Evolutionary conservation across 768 basidiomycete genomes (phyloP).

Genomic region (Kwoniella sp.): DNA sequence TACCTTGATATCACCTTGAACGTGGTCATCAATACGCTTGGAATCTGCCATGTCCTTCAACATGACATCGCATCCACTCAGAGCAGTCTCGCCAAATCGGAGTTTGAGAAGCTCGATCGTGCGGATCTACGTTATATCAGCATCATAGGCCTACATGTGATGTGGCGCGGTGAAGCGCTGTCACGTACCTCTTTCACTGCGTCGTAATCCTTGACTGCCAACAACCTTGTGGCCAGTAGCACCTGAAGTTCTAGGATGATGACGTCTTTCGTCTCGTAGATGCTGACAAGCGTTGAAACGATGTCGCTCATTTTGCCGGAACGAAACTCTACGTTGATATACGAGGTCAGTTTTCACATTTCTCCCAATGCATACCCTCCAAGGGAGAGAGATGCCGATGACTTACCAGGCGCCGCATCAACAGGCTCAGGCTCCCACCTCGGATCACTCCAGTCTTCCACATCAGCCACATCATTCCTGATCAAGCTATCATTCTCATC

Average conservation of each 20-base stretch:
- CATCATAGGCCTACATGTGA: not conserved
- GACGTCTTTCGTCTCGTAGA: constrained; percentile 94
- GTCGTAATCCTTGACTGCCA: constrained; percentile 78
- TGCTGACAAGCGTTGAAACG: constrained; percentile 93
- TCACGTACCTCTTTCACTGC: constrained; percentile 67
- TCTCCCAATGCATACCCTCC: not conserved
- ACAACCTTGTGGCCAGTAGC: constrained; percentile 79
- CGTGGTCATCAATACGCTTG: constrained; percentile 80
- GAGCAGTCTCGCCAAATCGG: constrained; percentile 87
- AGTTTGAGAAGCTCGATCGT: constrained; percentile 94
- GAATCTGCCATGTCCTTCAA: constrained; percentile 96
- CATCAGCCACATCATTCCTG: constrained; percentile 60
- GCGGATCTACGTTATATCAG: constrained; percentile 64
- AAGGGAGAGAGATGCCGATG: not conserved
- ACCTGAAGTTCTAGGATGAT: constrained; percentile 96
- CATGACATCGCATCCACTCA: constrained; percentile 99
- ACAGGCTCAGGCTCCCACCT: constrained; percentile 96
- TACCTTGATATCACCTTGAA: constrained; percentile 74
- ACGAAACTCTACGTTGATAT: constrained; percentile 71
- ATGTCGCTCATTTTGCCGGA: constrained; percentile 89
- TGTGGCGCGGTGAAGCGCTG: not conserved
- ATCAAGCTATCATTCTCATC: constrained; percentile 71
- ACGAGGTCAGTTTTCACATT: not conserved
- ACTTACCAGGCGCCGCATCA: constrained; percentile 88
- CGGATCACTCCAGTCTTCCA: constrained; percentile 83